A percentile compares a stretch with the other conserved stretches of the same genome.
Conservation (phyloP, 352 stramenopile genomes). For the Bremia lactucae region DNA sequence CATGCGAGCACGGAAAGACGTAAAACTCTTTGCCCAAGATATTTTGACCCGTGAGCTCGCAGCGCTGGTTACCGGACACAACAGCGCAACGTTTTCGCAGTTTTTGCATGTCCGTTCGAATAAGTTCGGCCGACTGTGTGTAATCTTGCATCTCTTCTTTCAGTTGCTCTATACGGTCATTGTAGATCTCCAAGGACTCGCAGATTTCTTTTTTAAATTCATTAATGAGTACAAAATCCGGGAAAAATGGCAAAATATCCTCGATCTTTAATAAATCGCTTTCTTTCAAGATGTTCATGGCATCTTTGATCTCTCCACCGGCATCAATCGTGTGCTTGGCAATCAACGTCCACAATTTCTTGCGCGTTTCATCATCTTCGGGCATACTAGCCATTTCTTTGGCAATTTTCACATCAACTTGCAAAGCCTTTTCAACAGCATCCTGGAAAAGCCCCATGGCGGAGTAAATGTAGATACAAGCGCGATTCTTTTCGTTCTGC, state of each 20-base stretch:
- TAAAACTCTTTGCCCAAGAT: slow-evolving; percentile 89
- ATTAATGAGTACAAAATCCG: slow-evolving; percentile 92
- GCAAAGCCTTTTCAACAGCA: slow-evolving; percentile 84
- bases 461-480: slow-evolving; percentile 92
- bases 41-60: slow-evolving; percentile 83
- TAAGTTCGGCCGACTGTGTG: slow-evolving; percentile 83
- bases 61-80: slow-evolving; percentile 82
- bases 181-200: slow-evolving; percentile 86
- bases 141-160: slow-evolving; percentile 92
- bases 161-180: slow-evolving; percentile 85
- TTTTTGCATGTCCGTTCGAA: slow-evolving; percentile 84
- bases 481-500: slow-evolving; percentile 86
- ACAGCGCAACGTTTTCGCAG: slow-evolving; percentile 79
- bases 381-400: slow-evolving; percentile 89
- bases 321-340: slow-evolving; percentile 88
- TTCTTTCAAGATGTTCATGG: slow-evolving; percentile 81
- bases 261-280: slow-evolving; percentile 87
- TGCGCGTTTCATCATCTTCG: slow-evolving; percentile 79
- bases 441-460: slow-evolving; percentile 89
- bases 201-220: slow-evolving; percentile 94
- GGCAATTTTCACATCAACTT: slow-evolving; percentile 88
- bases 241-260: slow-evolving; percentile 91
- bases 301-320: slow-evolving; percentile 73
- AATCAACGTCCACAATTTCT: slow-evolving; percentile 91
- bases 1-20: slow-evolving; percentile 90